Conservation (phyloP, 2,329 filamentous ascomycete genomes). For the Beauveria rudraprayagi region DNA sequence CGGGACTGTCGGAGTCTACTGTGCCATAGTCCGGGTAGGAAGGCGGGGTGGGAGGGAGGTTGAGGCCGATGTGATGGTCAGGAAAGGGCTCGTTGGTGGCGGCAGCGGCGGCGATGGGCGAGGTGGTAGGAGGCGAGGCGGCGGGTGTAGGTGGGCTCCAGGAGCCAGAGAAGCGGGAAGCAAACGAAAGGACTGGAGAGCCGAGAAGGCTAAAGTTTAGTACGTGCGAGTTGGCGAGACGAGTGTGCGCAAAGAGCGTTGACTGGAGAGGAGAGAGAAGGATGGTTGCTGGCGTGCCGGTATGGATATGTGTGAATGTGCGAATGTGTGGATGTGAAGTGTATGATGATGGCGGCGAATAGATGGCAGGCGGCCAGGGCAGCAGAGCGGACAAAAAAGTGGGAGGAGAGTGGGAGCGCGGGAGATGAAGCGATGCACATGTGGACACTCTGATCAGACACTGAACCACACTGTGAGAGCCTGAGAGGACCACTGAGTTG, state of each 20-base stretch:
- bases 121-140: slow-evolving; percentile 32
- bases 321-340: neutral
- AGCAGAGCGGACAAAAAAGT: neutral
- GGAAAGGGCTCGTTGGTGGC: slow-evolving; percentile 30
- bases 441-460: too few species aligned
- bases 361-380: neutral
- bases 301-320: neutral
- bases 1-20: slow-evolving; percentile 32
- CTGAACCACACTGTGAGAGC: too few species aligned
- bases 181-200: slow-evolving; percentile 71
- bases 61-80: slow-evolving; percentile 28
- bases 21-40: slow-evolving; percentile 21
- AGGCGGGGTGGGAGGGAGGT: slow-evolving; percentile 32
- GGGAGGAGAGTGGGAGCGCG: neutral
- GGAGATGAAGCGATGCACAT: neutral
- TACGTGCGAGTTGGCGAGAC: neutral
- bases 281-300: neutral
- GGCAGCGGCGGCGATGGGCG: slow-evolving; percentile 31
- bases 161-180: slow-evolving; percentile 62
- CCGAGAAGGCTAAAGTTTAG: neutral
- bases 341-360: neutral
- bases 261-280: neutral
- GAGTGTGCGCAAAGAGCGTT: neutral
- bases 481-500: too few species aligned
- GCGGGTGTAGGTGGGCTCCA: slow-evolving; percentile 36